Percentiles rank a stretch among this genome's conserved stretches.
These are phyloP conservation scores for Voacanga thouarsii DNA, from an alignment of 257 asterid genomes.

Conservation along the genomic window DNA sequence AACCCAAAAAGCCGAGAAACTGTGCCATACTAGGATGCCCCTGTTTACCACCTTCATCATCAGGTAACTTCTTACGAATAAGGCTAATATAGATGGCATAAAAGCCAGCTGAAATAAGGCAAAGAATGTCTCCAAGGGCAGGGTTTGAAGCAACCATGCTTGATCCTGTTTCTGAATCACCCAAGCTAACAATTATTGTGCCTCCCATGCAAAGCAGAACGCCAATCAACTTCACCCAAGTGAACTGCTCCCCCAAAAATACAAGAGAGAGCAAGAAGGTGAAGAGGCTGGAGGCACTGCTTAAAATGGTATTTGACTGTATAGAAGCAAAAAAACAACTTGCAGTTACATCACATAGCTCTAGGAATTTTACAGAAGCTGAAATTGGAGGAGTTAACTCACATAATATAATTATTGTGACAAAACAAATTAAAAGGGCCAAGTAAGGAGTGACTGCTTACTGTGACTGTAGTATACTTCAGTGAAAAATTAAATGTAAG, in stretches of 20 bases:
- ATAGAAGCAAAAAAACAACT: conserved; percentile 23
- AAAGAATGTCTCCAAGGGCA: conserved; percentile 63
- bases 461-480: conserved; percentile 93
- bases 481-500: conserved; percentile 90
- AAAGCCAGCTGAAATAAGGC: conserved; percentile 74
- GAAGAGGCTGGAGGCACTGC: conserved; percentile 93
- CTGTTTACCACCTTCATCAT: conserved; percentile 58
- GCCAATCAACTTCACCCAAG: conserved; percentile 78
- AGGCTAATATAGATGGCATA: conserved; percentile 84
- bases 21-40: conserved; percentile 87
- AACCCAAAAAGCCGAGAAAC: conserved; percentile 88
- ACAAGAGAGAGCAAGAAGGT: conserved; percentile 86
- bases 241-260: conserved; percentile 82
- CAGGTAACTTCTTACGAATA: conserved; percentile 79
- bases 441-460: conserved; percentile 33
- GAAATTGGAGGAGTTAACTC: not conserved
- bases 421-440: not conserved
- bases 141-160: conserved; percentile 59
- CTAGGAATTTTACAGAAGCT: not conserved
- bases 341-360: conserved; percentile 13
- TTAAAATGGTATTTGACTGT: conserved; percentile 89
- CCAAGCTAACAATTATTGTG: conserved; percentile 76
- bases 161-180: conserved; percentile 58
- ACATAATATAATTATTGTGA: not conserved
- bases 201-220: conserved; percentile 98